These are phyloP conservation scores for Mycena alexandri DNA, from an alignment of 768 basidiomycete genomes.

Conservation along the genomic window DNA sequence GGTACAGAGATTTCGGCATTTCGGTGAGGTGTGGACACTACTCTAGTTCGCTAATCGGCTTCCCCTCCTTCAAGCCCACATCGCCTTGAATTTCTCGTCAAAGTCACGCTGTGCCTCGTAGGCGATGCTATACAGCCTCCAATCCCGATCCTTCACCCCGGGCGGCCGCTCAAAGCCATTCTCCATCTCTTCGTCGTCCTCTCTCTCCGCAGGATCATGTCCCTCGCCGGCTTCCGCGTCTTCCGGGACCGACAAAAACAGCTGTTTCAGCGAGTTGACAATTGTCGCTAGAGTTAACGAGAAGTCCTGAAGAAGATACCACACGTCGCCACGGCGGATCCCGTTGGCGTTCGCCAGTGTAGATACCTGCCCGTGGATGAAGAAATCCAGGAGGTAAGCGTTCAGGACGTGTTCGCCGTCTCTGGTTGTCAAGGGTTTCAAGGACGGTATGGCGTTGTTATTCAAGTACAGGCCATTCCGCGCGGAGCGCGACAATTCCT, in stretches of 20 bases:
- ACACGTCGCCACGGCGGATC: slow-evolving; percentile 72
- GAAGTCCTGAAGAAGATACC: slow-evolving; percentile 75
- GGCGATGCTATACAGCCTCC: slow-evolving; percentile 68
- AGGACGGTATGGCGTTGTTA: slow-evolving; percentile 70
- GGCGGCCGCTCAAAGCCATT: slow-evolving; percentile 48
- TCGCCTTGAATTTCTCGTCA: slow-evolving; percentile 68
- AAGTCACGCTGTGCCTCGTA: slow-evolving; percentile 61
- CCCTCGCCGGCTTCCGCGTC: slow-evolving; percentile 43
- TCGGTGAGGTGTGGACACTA: too few species aligned
- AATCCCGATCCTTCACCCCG: slow-evolving; percentile 60
- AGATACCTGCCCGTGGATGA: slow-evolving; percentile 69
- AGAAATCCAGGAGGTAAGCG: slow-evolving; percentile 79
- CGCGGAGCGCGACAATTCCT: slow-evolving; percentile 65
- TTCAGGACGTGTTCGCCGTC: slow-evolving; percentile 56
- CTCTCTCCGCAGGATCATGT: slow-evolving; percentile 42
- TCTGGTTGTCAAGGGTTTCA: slow-evolving; percentile 49
- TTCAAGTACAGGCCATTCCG: slow-evolving; percentile 69
- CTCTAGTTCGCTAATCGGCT: too few species aligned
- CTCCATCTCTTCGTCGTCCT: slow-evolving; percentile 37
- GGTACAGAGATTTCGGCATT: too few species aligned
- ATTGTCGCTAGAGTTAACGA: slow-evolving; percentile 62
- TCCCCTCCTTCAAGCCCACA: slow-evolving; percentile 62
- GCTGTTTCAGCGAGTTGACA: slow-evolving; percentile 61
- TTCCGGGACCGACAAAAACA: slow-evolving; percentile 47
- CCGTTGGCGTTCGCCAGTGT: slow-evolving; percentile 66